Evolutionary conservation across 345 rosid genomes (phyloP), one percentile per base, ranked within the genome.

Genomic region (Citrus unshiu): DNA sequence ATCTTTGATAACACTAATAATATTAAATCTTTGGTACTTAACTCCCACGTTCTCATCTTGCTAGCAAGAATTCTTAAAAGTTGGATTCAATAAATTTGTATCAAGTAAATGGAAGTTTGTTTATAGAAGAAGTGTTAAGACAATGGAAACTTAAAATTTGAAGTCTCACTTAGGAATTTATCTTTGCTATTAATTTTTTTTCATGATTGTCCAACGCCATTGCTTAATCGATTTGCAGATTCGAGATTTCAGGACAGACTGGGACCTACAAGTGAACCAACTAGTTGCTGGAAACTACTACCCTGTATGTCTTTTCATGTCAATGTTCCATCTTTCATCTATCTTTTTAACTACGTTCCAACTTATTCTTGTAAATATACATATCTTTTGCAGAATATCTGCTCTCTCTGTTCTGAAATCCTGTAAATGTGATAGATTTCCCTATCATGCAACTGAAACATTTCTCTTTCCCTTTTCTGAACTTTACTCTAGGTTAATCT

Each of bases 241-340:
- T 86, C 94, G 88, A 67, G 97, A 93, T 85, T 86, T 77, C 81
- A 91, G 98, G 87, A 83, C 88, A 81, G 98, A 93, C 51, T 95
- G 97, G 98, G 91, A 91, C 86, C 89, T 95, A 78, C 83, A 93
- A 87, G 94, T 84, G 65, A 84, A 88, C 86, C 94, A 95, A 85
- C 98, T 95, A 72, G 78, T 95, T 83, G 89, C 98, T 80, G 98
- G 98, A 83, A 95, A 95, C 81, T 95, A 91, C 84, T 95, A 93
- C 79, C 98, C 98, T 25, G 98, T 95, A 84, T 72, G 91, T 83
- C 81, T 77, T 77, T 75, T 77, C 39, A 59, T 22, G 5, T 56
- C 43, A 65, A 54, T 22, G 6, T 54, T 77, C 14, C 24, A 27
- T 46, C 9, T 43, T 43, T 68, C 29, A 6, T 67, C 39, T n/a